Evolutionary conservation across 306 rosid species (phyloP).

Genomic region (Gynostemma pentaphyllum): DNA sequence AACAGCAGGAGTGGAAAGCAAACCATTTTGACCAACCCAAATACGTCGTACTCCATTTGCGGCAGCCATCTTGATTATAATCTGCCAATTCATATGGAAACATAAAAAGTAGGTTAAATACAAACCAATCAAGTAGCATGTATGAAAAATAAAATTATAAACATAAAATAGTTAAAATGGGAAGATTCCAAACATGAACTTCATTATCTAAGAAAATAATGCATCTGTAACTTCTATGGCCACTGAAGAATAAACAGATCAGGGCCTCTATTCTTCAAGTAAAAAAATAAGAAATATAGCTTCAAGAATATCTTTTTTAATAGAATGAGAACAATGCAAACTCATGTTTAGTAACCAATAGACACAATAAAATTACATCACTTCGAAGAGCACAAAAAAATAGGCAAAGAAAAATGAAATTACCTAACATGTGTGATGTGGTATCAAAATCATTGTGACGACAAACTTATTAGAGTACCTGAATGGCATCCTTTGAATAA

Average conservation of each 20-base stretch:
- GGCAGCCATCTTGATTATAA: constrained; percentile 82
- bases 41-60: constrained; percentile 86
- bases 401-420: no score
- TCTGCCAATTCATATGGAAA: constrained; percentile 30
- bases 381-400: no score
- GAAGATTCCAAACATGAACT: background rate
- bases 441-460: background rate
- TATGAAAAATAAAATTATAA: background rate
- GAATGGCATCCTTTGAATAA: constrained; percentile 85
- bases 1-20: constrained; percentile 99
- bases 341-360: no score
- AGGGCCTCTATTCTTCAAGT: no score
- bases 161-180: constrained; percentile 8
- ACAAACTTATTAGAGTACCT: constrained; percentile 31
- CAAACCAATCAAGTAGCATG: background rate
- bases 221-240: no score
- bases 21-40: constrained; percentile 91
- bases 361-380: no score
- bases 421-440: no score
- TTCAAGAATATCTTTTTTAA: no score
- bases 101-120: constrained; percentile 8
- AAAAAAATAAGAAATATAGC: no score
- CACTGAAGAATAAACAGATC: no score
- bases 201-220: background rate
- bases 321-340: no score